These are phyloP conservation scores for Liriodendron chinense DNA, from an alignment of 164 flowering plant species.

Conservation along the genomic window DNA sequence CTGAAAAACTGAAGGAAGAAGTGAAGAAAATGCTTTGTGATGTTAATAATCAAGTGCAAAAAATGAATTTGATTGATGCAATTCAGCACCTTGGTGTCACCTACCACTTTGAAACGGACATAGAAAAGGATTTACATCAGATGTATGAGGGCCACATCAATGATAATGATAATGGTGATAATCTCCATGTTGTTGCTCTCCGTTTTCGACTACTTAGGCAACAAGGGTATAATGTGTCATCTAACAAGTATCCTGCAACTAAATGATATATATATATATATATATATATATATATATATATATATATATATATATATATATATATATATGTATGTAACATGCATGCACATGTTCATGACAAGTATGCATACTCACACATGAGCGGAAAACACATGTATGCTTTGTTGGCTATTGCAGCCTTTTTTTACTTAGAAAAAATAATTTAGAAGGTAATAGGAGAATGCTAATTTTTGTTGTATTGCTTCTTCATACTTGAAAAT, in stretches of 20 bases:
- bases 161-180: neutral
- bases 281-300: too few species aligned
- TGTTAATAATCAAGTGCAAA: neutral
- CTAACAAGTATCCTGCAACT: neutral
- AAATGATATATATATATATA: too few species aligned
- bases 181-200: slow-evolving; percentile 3
- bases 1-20: slow-evolving; percentile 3
- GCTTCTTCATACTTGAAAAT: too few species aligned
- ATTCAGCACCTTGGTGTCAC: slow-evolving; percentile 11
- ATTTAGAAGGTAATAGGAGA: too few species aligned
- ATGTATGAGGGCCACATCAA: neutral
- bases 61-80: slow-evolving; percentile 8
- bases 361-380: too few species aligned
- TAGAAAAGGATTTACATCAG: neutral
- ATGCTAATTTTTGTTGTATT: too few species aligned
- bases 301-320: too few species aligned
- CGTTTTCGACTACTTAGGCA: slow-evolving; percentile 13
- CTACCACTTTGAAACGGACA: slow-evolving; percentile 10
- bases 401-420: too few species aligned
- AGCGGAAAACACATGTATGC: neutral
- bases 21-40: slow-evolving; percentile 1
- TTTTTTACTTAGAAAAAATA: too few species aligned
- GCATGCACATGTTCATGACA: too few species aligned
- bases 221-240: slow-evolving; percentile 9
- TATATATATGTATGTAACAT: too few species aligned